Base-by-base conservation (phyloP, 2,329 filamentous ascomycete species). In the Nigrospora osmanthi region DNA sequence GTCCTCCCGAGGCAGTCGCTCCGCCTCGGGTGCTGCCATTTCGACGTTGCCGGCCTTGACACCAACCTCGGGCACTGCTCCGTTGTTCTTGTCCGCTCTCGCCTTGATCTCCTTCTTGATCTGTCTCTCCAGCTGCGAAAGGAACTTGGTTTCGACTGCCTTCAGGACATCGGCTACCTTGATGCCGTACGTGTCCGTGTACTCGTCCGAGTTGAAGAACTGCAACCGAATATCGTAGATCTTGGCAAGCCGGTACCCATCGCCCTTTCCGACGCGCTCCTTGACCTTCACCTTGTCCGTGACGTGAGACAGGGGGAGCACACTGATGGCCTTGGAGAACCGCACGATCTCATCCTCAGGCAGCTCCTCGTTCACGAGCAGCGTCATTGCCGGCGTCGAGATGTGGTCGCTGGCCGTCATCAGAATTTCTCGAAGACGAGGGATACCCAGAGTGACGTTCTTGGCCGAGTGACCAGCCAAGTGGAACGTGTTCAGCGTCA, bases 401-500 rank as follows among this genome's bases (percentile, higher is more conserved):
- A 97, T 96, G 38, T 85, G 79, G 42, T 83, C 79, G 60, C 87
- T 93, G 23, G 93, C 93, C 40, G 93, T 97, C 93, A 98, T 98
- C 53, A 98, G 79, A 57, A 98, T 96, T 76, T 98, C 93, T 70
- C 93, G 80, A 16, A 98, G 77, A 69, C 93, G 89, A 47, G 93
- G 93, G 60, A 98, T 97, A 87, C 93, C 93, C 16, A 96, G 79
- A 1, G 93, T 98, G 61, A 98, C 94, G 77, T 98, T 98, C 75
- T 96, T 97, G 30, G 93, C 85, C 16, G 93, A 90, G 73, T 97
- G 91, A 60, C 93, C 93, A 65, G 93, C 93, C 79, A 98, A 87
- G 78, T 98, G 93, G 80, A 98, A 98, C 28, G 94, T 98, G 69
- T 98, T 98, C 45, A 98, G 72, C 9, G 94, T 98, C 94, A 98